Base-by-base conservation (phyloP, 164 flowering plant genomes). In the Aristolochia californica region DNA sequence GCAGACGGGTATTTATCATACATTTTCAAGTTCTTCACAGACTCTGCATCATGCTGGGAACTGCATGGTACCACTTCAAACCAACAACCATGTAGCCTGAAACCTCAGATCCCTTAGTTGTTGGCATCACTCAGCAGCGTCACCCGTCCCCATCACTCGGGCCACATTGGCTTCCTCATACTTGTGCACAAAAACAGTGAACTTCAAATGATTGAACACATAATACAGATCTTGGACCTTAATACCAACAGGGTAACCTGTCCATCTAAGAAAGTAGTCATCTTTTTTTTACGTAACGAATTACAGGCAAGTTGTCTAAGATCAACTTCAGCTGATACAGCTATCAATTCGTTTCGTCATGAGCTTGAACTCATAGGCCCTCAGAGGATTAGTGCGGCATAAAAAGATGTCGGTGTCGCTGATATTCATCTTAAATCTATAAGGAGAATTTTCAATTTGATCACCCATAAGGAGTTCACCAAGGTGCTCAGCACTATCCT, bases 401-500 rank as follows among this genome's bases (percentile, higher is more conserved):
- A 85, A 53, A 38, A 87, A 85, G 55, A 81, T 62, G 11, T 83
- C 80, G 5, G 79, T 55, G 69, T 85, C 84, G 59, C 85, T 87
- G 8, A 59, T 71, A 54, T 72, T 72, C 82, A 78, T 87, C 74
- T 71, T 74, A 67, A 85, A 83, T 68, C 60, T 60, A 61, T 85
- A 85, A 0, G 91, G 96, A 0, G 96, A 87, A 53, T 80, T 87
- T 76, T 87, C 91, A 28, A 87, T 87, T 69, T 91, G 72, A 62
- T 87, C 96, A 1, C 96, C 96, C 96, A 87, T 81, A 15, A 87
- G 80, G 56, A 87, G 80, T 78, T 87, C 96, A 18, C 96, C 96
- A 0, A 87, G 86, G 69, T 85, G 83, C 67, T 86, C 94, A 5
- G 82, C 80, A 40, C 81, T 86, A 66, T 83, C 87, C 66, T 86